phyloP scores from a whole-genome alignment of 768 basidiomycete genomes.

The Mycena latifolia region DNA sequence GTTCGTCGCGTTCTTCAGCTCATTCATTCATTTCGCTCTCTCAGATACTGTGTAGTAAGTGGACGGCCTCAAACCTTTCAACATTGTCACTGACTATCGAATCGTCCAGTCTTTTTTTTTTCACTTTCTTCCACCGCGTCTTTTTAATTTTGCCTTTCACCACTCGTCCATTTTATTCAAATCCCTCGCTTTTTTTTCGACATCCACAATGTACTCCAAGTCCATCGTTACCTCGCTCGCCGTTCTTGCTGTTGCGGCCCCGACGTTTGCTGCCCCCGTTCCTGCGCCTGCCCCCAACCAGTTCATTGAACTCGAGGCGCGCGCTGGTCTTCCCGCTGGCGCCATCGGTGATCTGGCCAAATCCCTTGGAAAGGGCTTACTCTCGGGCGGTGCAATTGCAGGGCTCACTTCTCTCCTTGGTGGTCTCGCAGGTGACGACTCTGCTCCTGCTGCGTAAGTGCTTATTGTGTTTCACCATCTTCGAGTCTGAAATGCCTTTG shows the following conservation, averaged over 20 bases:
- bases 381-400: background rate
- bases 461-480: too few species aligned
- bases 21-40: background rate
- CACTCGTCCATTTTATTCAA: background rate
- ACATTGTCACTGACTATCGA: background rate
- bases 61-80: background rate
- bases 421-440: too few species aligned
- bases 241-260: background rate
- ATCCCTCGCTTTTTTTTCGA: background rate
- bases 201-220: background rate
- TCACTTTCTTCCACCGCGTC: background rate
- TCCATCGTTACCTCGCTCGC: background rate
- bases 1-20: too few species aligned
- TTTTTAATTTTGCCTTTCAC: background rate
- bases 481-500: background rate
- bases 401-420: background rate
- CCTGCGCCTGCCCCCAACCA: background rate
- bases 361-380: too few species aligned
- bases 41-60: slow-evolving; percentile 34
- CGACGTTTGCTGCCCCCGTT: background rate
- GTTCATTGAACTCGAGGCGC: background rate
- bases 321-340: background rate
- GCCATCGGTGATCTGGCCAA: background rate
- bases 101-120: background rate
- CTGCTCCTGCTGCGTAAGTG: too few species aligned